Evolutionary conservation across 2,329 filamentous ascomycete species (phyloP).

Genomic region (Colletotrichum destructivum): DNA sequence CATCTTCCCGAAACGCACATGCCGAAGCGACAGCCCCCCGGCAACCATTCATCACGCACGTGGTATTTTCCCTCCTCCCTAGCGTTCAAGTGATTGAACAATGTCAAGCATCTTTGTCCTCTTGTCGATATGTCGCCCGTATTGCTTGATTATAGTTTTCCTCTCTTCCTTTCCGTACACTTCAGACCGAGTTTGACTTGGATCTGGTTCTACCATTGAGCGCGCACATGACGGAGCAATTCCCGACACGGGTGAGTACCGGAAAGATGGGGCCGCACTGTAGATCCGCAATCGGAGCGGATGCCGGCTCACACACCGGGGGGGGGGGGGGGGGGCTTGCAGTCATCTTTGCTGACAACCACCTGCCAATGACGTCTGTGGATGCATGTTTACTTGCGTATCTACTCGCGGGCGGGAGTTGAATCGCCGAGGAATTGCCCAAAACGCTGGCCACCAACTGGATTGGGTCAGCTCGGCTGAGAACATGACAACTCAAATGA

Average conservation of each 20-base stretch:
- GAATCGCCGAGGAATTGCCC: too few species aligned
- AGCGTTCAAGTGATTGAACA: too few species aligned
- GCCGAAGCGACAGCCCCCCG: slow-evolving; percentile 12
- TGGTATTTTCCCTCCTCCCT: background rate
- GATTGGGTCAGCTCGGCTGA: background rate
- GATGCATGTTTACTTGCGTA: background rate
- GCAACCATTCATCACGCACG: background rate
- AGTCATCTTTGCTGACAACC: background rate
- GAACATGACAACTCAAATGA: too few species aligned
- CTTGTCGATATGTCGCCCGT: background rate
- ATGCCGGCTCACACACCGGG: background rate
- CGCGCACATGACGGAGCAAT: background rate
- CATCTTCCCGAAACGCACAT: slow-evolving; percentile 19
- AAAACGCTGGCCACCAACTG: background rate
- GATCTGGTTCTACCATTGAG: background rate
- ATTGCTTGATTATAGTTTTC: background rate
- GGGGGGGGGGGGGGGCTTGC: too few species aligned
- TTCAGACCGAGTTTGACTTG: background rate
- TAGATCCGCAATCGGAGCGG: background rate
- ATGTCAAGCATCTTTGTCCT: too few species aligned
- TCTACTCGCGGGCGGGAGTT: background rate
- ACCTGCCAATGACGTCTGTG: background rate
- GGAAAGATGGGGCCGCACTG: background rate
- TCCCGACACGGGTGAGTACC: background rate
- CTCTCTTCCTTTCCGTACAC: too few species aligned